These are phyloP conservation scores for Komagataella pastoris DNA, from an alignment of 805 yeast species.

Conservation along the genomic window DNA sequence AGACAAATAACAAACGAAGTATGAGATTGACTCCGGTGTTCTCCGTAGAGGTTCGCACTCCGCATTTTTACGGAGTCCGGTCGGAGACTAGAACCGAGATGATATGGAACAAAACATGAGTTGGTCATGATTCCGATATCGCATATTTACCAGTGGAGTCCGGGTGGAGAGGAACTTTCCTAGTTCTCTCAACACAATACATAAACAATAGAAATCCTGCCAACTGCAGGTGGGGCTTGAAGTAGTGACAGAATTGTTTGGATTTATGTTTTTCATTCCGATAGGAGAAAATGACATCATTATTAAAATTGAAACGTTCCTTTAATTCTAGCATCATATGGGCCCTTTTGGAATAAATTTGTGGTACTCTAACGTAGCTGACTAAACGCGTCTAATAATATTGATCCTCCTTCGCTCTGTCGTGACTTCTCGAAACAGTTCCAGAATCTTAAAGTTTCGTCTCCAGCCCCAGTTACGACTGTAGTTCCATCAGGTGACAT, in stretches of 20 bases:
- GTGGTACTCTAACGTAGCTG: conserved; percentile 37
- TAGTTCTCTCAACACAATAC: background rate
- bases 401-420: conserved; percentile 46
- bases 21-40: background rate
- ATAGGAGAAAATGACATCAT: background rate
- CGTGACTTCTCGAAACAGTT: conserved; percentile 73
- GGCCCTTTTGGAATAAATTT: background rate
- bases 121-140: background rate
- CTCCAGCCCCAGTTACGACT: conserved; percentile 97
- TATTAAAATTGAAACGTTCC: background rate
- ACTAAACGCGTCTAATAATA: conserved; percentile 60
- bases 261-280: background rate
- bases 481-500: conserved; percentile 95
- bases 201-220: background rate
- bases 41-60: background rate
- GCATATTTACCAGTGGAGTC: background rate
- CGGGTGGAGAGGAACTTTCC: background rate
- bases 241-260: background rate
- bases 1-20: background rate
- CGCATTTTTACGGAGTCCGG: background rate
- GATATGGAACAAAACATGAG: background rate
- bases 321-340: background rate
- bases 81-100: background rate
- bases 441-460: conserved; percentile 94
- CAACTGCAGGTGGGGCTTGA: background rate